Evolutionary conservation across 306 rosid genomes (phyloP).

Genomic region (Bauhinia variegata): DNA sequence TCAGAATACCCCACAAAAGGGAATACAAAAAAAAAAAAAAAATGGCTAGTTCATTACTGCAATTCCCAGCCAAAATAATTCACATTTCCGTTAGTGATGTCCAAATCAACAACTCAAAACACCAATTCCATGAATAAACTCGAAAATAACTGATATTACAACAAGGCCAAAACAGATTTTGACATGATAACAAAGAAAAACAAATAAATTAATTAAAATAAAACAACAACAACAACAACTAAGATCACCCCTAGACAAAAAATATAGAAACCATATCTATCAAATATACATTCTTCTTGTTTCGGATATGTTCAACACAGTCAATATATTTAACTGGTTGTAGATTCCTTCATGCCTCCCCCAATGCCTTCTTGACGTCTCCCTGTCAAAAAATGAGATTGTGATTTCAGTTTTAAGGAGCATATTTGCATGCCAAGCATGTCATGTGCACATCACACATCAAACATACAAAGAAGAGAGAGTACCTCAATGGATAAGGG

Average conservation of each 20-base stretch:
- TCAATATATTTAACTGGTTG: conserved; percentile 13
- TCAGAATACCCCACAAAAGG: too few species aligned
- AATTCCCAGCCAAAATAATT: conserved; percentile 7
- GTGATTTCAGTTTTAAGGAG: conserved; percentile 5
- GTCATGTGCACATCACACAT: neutral
- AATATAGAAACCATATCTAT: conserved; percentile 29
- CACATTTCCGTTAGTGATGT: conserved; percentile 2
- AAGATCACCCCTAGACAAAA: neutral
- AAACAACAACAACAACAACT: conserved; percentile 6
- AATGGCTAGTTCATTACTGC: neutral
- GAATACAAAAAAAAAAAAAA: too few species aligned
- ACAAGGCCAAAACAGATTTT: conserved; percentile 15
- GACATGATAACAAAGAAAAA: too few species aligned
- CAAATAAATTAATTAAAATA: neutral
- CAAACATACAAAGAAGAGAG: conserved; percentile 21
- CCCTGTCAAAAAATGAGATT: conserved; percentile 46
- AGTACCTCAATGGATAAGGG: conserved; percentile 76
- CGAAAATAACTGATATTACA: conserved; percentile 11
- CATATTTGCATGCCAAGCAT: neutral
- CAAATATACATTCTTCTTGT: conserved; percentile 30
- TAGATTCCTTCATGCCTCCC: conserved; percentile 49
- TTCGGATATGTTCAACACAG: conserved; percentile 26
- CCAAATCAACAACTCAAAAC: conserved; percentile 24
- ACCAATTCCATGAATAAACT: conserved; percentile 24
- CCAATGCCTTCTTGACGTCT: conserved; percentile 82